Evolutionary conservation across 139 green algal genomes (phyloP), one percentile per base, ranked within the genome.

Genomic region (Nannochloris sp.): DNA sequence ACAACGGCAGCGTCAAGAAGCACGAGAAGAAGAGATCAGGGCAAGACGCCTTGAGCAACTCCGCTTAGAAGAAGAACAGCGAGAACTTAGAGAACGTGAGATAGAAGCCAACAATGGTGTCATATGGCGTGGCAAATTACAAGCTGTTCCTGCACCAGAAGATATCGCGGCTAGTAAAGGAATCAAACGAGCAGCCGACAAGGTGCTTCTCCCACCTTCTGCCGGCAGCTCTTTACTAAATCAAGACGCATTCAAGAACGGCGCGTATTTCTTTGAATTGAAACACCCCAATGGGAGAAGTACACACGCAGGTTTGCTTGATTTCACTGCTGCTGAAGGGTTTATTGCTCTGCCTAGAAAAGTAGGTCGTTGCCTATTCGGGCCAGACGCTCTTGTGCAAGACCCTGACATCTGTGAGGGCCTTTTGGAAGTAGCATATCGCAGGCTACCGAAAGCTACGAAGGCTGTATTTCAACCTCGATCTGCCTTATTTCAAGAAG

Each of bases 301-400:
- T 44, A 85, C 80, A 10, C 85, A 91, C 54, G 83, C 76, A 27
- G 83, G 83, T 0, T 68, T 95, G 44, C 74, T 95, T 25, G 84
- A 93, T 44, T 96, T 92, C 65, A 85, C 70, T 4, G 84, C 78
- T 0, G 76, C 88, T 1, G 85, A 92, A 60, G 87, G 85, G 10
- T 74, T 76, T 9, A 68, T 92, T 8, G 63, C 65, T 8, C 54
- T 92, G 44, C 85, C 88, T 2, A 58, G 36, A 2, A 74, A 74
- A 51, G 71, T 91, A 2, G 58, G 70, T 7, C 61, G 74, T 31
- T 87, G 75, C 74, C 64, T 92, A 46, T 91, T 69, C 67, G 83
- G 77, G 27, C 58, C 61, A 15, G 23, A 76, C n/a, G 46, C 27
- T 9, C 8, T 47, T 19, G 53, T 46, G 25, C 54, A 73, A 32